Base-by-base conservation (phyloP, 805 yeast genomes). In the Blastobotrys terrestris region DNA sequence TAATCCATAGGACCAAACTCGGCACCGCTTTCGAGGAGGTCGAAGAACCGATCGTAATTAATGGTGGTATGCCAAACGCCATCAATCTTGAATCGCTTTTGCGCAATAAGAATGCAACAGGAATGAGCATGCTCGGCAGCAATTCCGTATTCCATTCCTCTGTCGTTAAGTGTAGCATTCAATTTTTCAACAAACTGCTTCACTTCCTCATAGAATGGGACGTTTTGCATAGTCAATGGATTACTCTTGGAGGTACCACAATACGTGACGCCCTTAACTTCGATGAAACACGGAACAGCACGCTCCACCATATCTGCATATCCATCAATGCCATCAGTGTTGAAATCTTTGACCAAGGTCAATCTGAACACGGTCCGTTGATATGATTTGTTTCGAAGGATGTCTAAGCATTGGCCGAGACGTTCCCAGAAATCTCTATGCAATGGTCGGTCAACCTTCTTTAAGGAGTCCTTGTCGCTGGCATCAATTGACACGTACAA, bases 91-190 rank as follows among this genome's bases (percentile, higher is more conserved):
- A 89, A 90, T 62, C 82, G 80, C 41, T 73, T 74, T 58, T 84
- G 85, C 0, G 95, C 97, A 60, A 91, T 80, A 58, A 90, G 73
- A 16, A 91, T 85, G 72, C 97, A 91, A 70, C 96, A 91, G 2
- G 95, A 85, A 66, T 90, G 97, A 0, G 96, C 95, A 67, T 90
- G 97, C 67, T 91, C 97, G 0, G 97, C 95, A 8, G 97, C 96
- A 54, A 90, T 74, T 46, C 82, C 95, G 63, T 91, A 90, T 22
- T 75, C 76, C 31, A 85, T 73, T 0, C 90, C 90, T 60, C 95
- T 77, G 11, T 73, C 67, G 50, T 79, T 73, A 53, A 90, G 75
- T 60, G 84, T 89, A 11, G 72, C 71, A 44, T 80, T 78, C 57
- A 90, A 77, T 7, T 72, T 75, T 47, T 74, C 75, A 3, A 89